These are phyloP conservation scores for Pelargonium exstipulatum DNA, from an alignment of 441 rosid genomes.

Conservation along the genomic window DNA sequence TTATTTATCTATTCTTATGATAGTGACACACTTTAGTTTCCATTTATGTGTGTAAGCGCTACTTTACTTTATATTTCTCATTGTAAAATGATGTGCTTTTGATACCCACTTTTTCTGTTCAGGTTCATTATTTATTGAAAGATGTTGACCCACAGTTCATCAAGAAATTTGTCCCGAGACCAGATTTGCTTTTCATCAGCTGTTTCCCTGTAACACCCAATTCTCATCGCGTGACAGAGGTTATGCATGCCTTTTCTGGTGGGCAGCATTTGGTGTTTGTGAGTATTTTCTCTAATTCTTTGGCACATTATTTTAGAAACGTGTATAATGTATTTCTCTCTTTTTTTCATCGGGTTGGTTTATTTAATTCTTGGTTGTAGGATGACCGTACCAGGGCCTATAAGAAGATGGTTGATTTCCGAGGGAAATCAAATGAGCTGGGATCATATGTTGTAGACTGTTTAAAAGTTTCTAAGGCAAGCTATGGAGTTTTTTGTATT, in stretches of 20 bases:
- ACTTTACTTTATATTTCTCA: not conserved
- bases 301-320: not conserved
- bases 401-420: slow-evolving; percentile 66
- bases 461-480: slow-evolving; percentile 80
- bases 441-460: slow-evolving; percentile 71
- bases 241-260: slow-evolving; percentile 44
- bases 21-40: not conserved
- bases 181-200: slow-evolving; percentile 40
- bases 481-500: slow-evolving; percentile 20
- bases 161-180: slow-evolving; percentile 36
- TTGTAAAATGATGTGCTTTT: slow-evolving; percentile 6
- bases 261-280: slow-evolving; percentile 64
- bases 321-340: not conserved
- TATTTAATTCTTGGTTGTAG: slow-evolving; percentile 32
- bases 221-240: slow-evolving; percentile 77
- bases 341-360: slow-evolving; percentile 6
- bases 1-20: not conserved
- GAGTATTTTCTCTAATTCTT: slow-evolving; percentile 27
- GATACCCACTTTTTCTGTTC: slow-evolving; percentile 20
- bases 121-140: slow-evolving; percentile 55
- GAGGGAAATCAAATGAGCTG: slow-evolving; percentile 63
- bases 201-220: slow-evolving; percentile 84
- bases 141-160: slow-evolving; percentile 61
- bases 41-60: not conserved
- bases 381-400: slow-evolving; percentile 77